Evolutionary conservation across 805 yeast genomes (phyloP).

Genomic region (Wickerhamiella nectarea): DNA sequence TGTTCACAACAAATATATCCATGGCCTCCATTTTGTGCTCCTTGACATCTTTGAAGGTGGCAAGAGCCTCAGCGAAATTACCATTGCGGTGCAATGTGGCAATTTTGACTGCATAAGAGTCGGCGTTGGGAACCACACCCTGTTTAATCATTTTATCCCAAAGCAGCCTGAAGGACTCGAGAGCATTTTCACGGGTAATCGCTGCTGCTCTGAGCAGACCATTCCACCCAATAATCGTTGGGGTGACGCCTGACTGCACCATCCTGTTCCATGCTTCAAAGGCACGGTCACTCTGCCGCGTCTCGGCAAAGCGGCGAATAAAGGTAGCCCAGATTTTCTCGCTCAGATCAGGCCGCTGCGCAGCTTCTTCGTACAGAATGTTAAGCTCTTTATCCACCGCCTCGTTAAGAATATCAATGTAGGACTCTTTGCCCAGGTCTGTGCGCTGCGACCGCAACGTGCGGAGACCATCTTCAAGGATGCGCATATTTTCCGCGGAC

Average conservation of each 20-base stretch:
- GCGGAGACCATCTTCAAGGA: conserved; percentile 16
- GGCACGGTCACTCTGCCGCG: conserved; percentile 19
- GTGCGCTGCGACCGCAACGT: conserved; percentile 12
- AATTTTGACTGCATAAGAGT: conserved; percentile 36
- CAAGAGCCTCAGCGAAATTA: conserved; percentile 32
- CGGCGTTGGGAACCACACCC: conserved; percentile 33
- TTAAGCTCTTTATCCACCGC: conserved; percentile 20
- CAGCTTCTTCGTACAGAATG: conserved; percentile 20
- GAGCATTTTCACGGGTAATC: conserved; percentile 21
- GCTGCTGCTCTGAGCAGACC: conserved; percentile 38
- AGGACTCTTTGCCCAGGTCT: conserved; percentile 17
- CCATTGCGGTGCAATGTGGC: conserved; percentile 34
- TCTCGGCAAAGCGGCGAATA: conserved; percentile 23
- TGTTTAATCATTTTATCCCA: conserved; percentile 30
- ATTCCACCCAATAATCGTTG: conserved; percentile 45
- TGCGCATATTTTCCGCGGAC: background rate
- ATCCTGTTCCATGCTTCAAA: conserved; percentile 38
- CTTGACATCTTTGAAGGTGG: conserved; percentile 27
- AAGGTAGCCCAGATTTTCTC: conserved; percentile 23
- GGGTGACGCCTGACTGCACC: conserved; percentile 29
- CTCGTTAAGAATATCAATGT: conserved; percentile 14
- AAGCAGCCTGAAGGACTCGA: conserved; percentile 21
- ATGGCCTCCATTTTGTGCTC: conserved; percentile 26
- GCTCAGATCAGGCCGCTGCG: conserved; percentile 13
- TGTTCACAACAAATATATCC: conserved; percentile 31